Base-by-base conservation (phyloP, 2,329 filamentous ascomycete species). In the Ilyonectria destructans region DNA sequence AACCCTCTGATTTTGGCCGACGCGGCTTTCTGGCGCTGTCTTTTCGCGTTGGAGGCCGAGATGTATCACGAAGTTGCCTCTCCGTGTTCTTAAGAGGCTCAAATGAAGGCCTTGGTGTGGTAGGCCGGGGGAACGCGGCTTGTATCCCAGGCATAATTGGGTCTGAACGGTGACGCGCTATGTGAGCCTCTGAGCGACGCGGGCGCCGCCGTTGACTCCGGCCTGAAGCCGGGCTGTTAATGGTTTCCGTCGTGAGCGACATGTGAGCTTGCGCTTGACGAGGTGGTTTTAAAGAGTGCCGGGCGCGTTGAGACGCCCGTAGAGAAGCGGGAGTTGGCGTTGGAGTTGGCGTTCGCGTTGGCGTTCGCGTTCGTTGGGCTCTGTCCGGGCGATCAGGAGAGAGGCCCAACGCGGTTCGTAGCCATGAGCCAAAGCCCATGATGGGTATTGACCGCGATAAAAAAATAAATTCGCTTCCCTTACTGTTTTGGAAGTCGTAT, bases 381-480 rank as follows among this genome's bases (percentile, higher is more conserved):
- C n/a, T 61, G 52, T 19, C 21, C 23, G 35, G 23, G 17, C 48
- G 58, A 19, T 40, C 31, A 19, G 23, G 48, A 33, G 35, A 54
- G 21, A 37, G 54, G 60, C 55, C 60, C 60, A 63, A 43, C 52
- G 58, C 31, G 56, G 55, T 54, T 37, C 51, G 46, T 21, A 67
- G 55, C 65, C 65, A 67, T 37, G 65, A 59, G 60, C 65, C 46
- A 48, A 67, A 59, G 23, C 65, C 65, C 65, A 49, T 60, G 31
- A 35, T 40, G 51, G 54, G 29, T 48, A 46, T 29, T 29, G 8
- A 49, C 43, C 51, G 31, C 40, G 51, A 26, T 37, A 40, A 29
- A 35, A 35, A 43, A n/a, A n/a, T 51, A 35, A 43, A 8, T 43
- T 51, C 21, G 19, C 48, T 43, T 43, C 51, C 31, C 31, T 35